These are phyloP conservation scores for Claviceps digitariae DNA, from an alignment of 2,329 filamentous ascomycete genomes.

Conservation along the genomic window DNA sequence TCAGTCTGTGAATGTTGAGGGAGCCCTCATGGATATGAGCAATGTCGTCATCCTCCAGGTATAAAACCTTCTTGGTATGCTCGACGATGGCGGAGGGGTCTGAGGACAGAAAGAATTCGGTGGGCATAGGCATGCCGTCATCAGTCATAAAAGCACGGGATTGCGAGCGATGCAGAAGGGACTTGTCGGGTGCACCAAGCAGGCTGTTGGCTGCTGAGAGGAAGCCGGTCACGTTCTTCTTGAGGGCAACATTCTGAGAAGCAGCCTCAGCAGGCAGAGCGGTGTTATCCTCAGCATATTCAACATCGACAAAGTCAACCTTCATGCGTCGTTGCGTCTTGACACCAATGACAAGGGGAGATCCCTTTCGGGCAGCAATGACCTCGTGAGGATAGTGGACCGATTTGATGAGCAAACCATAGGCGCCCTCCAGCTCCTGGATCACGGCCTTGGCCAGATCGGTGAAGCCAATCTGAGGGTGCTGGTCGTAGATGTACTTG, in stretches of 20 bases:
- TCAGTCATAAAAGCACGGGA: constrained; percentile 98
- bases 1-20: constrained; percentile 95
- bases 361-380: constrained; percentile 95
- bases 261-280: constrained; percentile 85
- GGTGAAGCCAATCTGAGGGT: constrained; percentile 90
- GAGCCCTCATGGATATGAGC: constrained; percentile 98
- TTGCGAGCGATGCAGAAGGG: constrained; percentile 92
- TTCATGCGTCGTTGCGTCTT: constrained; percentile 98
- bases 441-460: constrained; percentile 95
- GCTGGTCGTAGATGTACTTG: constrained; percentile 94
- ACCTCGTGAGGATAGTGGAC: constrained; percentile 98
- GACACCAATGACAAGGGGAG: constrained; percentile 91
- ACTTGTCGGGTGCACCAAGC: constrained; percentile 90
- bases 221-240: constrained; percentile 65
- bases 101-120: constrained; percentile 98
- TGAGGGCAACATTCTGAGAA: constrained; percentile 90
- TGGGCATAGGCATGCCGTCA: constrained; percentile 93
- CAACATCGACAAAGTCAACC: constrained; percentile 98
- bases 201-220: constrained; percentile 48
- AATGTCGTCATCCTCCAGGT: constrained; percentile 98
- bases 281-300: constrained; percentile 77
- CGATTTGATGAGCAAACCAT: constrained; percentile 94
- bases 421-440: constrained; percentile 94
- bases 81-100: constrained; percentile 97
- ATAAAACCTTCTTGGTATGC: constrained; percentile 99